Evolutionary conservation across 1,139 yeast genomes (phyloP).

Genomic region (Pneumocystis sp.): DNA sequence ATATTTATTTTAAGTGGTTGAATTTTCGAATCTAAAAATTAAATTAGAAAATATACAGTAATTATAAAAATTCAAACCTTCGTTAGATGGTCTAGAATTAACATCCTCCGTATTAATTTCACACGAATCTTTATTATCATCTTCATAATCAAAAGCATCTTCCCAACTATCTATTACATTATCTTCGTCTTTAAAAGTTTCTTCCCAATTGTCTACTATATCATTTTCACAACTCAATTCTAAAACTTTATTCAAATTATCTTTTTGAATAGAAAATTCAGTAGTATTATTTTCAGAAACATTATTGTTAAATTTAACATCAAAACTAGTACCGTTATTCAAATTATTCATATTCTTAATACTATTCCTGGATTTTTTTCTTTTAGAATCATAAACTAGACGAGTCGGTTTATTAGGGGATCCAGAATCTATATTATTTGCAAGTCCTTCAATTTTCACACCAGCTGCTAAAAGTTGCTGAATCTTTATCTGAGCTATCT

Average conservation of each 20-base stretch:
- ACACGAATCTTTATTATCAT: neutral
- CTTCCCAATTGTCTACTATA: neutral
- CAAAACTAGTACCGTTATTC: neutral
- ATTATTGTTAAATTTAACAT: neutral
- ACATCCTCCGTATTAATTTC: neutral
- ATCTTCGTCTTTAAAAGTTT: neutral
- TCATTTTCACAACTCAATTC: neutral
- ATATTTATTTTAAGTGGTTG: neutral
- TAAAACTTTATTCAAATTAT: neutral
- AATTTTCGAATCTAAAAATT: neutral
- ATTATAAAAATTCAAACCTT: neutral
- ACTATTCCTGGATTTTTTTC: constrained; percentile 34
- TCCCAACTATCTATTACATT: no score
- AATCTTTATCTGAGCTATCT: constrained; percentile 74
- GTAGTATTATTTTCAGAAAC: neutral
- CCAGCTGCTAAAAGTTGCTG: constrained; percentile 67
- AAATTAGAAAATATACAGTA: neutral
- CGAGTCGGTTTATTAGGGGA: constrained; percentile 44
- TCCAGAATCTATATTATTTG: constrained; percentile 20
- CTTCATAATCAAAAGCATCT: neutral
- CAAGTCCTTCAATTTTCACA: constrained; percentile 57
- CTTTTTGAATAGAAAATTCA: neutral
- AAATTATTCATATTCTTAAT: neutral
- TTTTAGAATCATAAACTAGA: constrained; percentile 53
- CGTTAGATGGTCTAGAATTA: neutral